Evolutionary conservation across 306 rosid genomes (phyloP).

Genomic region (Quercus glauca): DNA sequence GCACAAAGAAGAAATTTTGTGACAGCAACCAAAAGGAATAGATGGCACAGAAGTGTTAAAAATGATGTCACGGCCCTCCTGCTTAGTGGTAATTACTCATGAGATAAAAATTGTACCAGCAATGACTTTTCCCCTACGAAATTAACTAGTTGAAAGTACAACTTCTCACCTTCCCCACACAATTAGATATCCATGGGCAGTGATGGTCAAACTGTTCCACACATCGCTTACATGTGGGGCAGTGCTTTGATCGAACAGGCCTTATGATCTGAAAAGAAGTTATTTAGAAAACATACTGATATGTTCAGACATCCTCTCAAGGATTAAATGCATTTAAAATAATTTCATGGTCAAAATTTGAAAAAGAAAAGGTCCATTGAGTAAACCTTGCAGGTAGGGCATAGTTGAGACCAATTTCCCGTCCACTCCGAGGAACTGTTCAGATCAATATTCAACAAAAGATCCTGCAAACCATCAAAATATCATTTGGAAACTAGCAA

Average conservation of each 20-base stretch:
- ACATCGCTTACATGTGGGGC: constrained; percentile 87
- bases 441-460: constrained; percentile 71
- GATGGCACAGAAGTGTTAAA: neutral
- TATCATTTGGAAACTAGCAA: constrained; percentile 13
- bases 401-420: constrained; percentile 98
- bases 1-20: neutral
- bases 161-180: constrained; percentile 86
- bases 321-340: neutral
- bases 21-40: neutral
- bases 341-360: neutral
- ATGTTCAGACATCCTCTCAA: constrained; percentile 1
- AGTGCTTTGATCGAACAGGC: constrained; percentile 94
- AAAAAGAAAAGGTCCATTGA: constrained; percentile 16
- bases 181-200: constrained; percentile 99
- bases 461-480: constrained; percentile 59
- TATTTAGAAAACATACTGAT: constrained; percentile 29
- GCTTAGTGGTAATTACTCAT: neutral
- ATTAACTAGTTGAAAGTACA: constrained; percentile 5
- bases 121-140: neutral
- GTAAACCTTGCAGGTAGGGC: constrained; percentile 96
- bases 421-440: constrained; percentile 71
- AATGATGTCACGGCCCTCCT: neutral
- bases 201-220: constrained; percentile 98
- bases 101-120: neutral
- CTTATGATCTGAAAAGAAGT: constrained; percentile 71